Evolutionary conservation across 768 basidiomycete species (phyloP).

Genomic region (Hygrocybe coccinea): DNA sequence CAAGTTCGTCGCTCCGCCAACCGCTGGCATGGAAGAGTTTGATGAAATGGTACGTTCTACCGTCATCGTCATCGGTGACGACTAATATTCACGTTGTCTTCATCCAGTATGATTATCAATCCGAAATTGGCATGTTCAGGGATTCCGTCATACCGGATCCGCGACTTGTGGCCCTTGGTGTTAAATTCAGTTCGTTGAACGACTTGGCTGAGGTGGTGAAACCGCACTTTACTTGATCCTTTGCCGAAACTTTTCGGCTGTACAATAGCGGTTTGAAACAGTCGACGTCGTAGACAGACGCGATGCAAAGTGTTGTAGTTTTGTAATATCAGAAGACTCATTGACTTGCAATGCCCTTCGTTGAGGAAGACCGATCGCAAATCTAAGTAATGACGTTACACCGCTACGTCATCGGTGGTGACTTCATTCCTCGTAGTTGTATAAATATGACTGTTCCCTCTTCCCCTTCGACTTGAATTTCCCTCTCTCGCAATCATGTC

Average conservation of each 20-base stretch:
- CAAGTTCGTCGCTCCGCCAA: conserved; percentile 5
- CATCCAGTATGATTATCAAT: conserved; percentile 10
- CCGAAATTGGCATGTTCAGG: conserved; percentile 2
- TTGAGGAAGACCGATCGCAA: too few relatives aligned
- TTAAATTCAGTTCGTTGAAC: conserved; percentile 15
- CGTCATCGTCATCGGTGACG: neutral
- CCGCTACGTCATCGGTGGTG: too few relatives aligned
- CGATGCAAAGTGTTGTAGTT: too few relatives aligned
- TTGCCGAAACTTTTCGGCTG: neutral
- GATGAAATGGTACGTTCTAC: conserved; percentile 16
- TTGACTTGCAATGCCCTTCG: too few relatives aligned
- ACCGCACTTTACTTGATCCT: conserved; percentile 7
- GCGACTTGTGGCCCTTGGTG: conserved; percentile 10
- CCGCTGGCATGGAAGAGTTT: conserved; percentile 10
- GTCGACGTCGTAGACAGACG: too few relatives aligned
- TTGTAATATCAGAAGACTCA: too few relatives aligned
- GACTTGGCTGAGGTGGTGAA: conserved; percentile 13
- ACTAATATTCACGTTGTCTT: too few relatives aligned
- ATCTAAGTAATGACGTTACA: too few relatives aligned
- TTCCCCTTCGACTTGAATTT: too few relatives aligned
- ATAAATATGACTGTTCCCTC: too few relatives aligned
- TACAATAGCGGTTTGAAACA: neutral
- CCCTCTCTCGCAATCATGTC: too few relatives aligned
- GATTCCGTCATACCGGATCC: conserved; percentile 11
- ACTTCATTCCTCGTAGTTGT: too few relatives aligned